These are phyloP conservation scores for Cyclotella sp. DNA, from an alignment of 108 stramenopile species.

Conservation along the genomic window DNA sequence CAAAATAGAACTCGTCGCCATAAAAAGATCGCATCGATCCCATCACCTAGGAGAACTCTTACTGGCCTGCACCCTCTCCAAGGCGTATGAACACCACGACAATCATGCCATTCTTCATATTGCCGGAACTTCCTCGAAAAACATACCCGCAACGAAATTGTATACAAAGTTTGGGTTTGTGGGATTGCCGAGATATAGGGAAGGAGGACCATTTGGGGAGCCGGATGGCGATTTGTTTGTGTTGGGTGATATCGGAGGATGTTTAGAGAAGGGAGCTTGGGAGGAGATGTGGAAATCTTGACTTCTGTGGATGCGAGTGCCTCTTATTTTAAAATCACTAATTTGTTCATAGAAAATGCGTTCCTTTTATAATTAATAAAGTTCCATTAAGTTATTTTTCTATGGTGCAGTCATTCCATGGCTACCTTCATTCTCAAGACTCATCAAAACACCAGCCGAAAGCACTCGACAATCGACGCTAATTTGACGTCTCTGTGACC, in stretches of 20 bases:
- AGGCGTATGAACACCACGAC: conserved; percentile 13
- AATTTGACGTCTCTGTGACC: no score
- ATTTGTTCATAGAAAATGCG: no score
- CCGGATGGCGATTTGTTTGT: conserved; percentile 49
- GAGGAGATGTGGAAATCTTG: conserved; percentile 20
- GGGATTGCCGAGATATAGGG: conserved; percentile 9
- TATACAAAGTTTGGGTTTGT: conserved; percentile 47
- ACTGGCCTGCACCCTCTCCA: conserved; percentile 27
- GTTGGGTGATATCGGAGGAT: conserved; percentile 35
- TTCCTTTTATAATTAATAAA: no score
- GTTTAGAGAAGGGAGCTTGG: conserved; percentile 25
- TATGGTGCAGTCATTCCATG: no score
- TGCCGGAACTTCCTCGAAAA: conserved; percentile 32
- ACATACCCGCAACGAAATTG: conserved; percentile 36
- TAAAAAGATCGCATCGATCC: conserved; percentile 24
- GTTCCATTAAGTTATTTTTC: no score
- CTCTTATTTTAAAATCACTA: no score
- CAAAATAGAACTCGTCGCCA: conserved; percentile 46
- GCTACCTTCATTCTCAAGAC: no score
- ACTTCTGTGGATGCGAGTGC: no score
- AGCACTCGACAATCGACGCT: no score
- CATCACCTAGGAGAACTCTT: conserved; percentile 33
- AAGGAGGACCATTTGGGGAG: conserved; percentile 35
- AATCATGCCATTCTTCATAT: conserved; percentile 40
- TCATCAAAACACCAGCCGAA: no score